These are phyloP conservation scores for Climacium dendroides DNA, from an alignment of 225 moss, liverwort and hornwort species.

Conservation along the genomic window DNA sequence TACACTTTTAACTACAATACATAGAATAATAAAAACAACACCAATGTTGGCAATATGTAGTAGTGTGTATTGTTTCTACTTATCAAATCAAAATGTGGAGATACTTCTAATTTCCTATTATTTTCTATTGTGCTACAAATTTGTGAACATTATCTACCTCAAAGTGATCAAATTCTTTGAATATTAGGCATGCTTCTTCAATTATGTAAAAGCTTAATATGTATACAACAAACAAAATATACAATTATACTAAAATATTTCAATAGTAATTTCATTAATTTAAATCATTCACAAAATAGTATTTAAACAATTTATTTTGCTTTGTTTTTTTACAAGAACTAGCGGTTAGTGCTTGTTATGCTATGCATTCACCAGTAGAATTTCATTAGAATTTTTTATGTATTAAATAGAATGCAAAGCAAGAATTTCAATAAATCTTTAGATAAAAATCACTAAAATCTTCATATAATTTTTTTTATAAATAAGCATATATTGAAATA, in stretches of 20 bases:
- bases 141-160: too few species aligned
- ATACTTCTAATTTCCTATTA: background rate
- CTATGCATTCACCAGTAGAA: too few species aligned
- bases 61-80: rapidly evolving
- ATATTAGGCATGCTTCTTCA: background rate
- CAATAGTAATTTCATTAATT: background rate
- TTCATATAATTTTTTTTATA: too few species aligned
- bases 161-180: background rate
- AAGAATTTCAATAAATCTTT: too few species aligned
- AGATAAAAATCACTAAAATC: too few species aligned
- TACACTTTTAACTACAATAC: rapidly evolving
- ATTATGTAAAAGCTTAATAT: background rate
- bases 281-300: background rate
- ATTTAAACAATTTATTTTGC: background rate
- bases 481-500: too few species aligned
- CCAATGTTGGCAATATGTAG: background rate
- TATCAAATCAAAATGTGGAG: background rate
- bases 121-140: background rate
- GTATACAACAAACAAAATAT: background rate
- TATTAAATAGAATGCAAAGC: too few species aligned
- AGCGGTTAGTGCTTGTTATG: too few species aligned
- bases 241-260: too few species aligned
- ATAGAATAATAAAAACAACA: background rate
- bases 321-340: background rate
- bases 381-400: too few species aligned